Evolutionary conservation across 2,329 filamentous ascomycete species (phyloP).

Genomic region (Calonectria ilicicola): DNA sequence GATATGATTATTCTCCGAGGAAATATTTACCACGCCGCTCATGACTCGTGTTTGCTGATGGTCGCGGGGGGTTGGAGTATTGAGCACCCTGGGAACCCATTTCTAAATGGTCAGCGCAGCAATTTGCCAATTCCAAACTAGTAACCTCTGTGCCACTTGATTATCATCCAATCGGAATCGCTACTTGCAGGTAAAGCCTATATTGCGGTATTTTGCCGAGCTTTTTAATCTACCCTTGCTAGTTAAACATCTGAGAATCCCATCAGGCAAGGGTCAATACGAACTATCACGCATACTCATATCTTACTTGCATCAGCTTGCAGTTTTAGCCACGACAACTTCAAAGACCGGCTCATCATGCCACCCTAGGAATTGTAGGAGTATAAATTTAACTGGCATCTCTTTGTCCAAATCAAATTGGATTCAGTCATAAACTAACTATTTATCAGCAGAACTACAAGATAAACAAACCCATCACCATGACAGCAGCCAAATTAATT

Average conservation of each 20-base stretch:
- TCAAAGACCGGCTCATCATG: background rate
- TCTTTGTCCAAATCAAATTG: background rate
- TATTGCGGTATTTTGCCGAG: background rate
- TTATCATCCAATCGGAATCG: background rate
- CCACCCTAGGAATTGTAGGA: background rate
- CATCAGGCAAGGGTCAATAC: background rate
- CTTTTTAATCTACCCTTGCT: background rate
- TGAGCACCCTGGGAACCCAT: too few species aligned
- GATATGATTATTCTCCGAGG: too few species aligned
- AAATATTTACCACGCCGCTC: too few species aligned
- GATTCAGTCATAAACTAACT: too few species aligned
- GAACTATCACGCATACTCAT: background rate
- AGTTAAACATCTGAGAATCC: background rate
- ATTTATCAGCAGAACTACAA: background rate
- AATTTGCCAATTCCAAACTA: background rate
- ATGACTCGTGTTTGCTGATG: too few species aligned
- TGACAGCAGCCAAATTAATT: background rate
- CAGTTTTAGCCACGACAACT: background rate
- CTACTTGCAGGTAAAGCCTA: background rate
- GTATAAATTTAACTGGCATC: background rate
- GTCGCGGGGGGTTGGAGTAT: too few species aligned
- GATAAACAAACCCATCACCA: background rate
- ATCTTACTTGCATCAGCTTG: background rate
- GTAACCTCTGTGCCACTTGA: background rate
- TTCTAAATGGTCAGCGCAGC: too few species aligned